Conservation (phyloP, 371 early-diverging fungal genomes). For the Phascolomyces articulosus region DNA sequence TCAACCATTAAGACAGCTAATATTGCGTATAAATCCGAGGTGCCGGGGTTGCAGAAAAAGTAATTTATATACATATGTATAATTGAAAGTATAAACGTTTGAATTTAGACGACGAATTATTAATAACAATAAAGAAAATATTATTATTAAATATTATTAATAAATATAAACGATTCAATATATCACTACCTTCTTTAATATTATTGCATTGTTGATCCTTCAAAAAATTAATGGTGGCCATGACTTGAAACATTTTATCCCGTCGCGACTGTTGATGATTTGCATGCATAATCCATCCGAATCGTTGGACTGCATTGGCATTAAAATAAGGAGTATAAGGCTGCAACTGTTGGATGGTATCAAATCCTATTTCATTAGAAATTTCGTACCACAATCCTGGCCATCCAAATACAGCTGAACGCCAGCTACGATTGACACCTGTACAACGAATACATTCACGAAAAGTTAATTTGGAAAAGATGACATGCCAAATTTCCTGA, state of each 20-base stretch:
- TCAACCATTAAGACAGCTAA: background rate
- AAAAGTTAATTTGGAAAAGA: background rate
- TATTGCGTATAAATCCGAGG: no score
- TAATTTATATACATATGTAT: background rate
- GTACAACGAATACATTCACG: conserved; percentile 3
- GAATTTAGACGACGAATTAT: no score
- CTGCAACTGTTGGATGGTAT: background rate
- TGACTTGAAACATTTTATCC: background rate
- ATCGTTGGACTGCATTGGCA: background rate
- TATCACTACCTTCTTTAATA: background rate
- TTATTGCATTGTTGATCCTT: background rate
- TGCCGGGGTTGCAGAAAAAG: no score
- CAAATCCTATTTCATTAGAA: background rate
- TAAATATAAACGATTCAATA: no score
- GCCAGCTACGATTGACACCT: background rate
- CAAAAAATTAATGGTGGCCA: background rate
- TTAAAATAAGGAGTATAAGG: background rate
- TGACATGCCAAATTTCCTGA: background rate
- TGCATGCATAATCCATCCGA: background rate
- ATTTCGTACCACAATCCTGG: background rate
- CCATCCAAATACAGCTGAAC: background rate
- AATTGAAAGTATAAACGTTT: no score
- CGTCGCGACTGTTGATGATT: background rate
- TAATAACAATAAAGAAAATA: no score
- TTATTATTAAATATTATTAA: no score